phyloP scores from a whole-genome alignment of 176 grass and related monocot genomes.

The Avena sativa region DNA sequence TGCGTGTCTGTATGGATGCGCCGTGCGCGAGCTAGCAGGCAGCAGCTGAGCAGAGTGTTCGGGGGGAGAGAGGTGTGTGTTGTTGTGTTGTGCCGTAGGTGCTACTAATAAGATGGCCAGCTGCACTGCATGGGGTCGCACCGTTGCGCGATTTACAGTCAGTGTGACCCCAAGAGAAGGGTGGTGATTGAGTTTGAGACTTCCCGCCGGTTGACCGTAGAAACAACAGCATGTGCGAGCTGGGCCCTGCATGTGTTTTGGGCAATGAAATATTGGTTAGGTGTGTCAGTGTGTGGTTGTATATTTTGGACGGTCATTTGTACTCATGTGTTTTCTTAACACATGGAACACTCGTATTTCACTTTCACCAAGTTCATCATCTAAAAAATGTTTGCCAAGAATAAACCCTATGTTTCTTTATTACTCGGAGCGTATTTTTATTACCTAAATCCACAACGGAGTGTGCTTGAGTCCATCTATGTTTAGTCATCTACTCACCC shows the following conservation, averaged over 20 bases:
- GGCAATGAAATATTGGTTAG: constrained; percentile 15
- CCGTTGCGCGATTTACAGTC: constrained; percentile 10
- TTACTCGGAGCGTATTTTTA: too few relatives aligned
- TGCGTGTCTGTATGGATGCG: constrained; percentile 33
- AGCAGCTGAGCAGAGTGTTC: not conserved
- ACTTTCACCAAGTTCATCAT: too few relatives aligned
- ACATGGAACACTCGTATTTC: too few relatives aligned
- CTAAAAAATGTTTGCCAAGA: too few relatives aligned
- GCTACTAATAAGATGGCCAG: constrained; percentile 29
- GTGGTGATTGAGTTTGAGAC: constrained; percentile 13
- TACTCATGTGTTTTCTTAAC: not conserved
- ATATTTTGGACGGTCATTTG: not conserved
- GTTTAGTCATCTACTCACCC: too few relatives aligned
- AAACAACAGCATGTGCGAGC: constrained; percentile 29
- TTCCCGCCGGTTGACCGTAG: constrained; percentile 10
- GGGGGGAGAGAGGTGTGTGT: not conserved
- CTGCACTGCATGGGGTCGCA: not conserved
- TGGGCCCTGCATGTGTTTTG: not conserved
- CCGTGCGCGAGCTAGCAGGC: not conserved
- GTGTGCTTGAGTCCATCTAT: too few relatives aligned
- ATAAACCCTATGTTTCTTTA: too few relatives aligned
- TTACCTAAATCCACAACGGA: too few relatives aligned
- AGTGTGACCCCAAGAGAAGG: not conserved
- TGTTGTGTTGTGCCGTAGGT: constrained; percentile 22
- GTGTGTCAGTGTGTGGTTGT: not conserved